Percentiles rank a stretch among this genome's conserved stretches.
Evolutionary conservation across 2,329 filamentous ascomycete species (phyloP).

Genomic region (Aureobasidium sp.): DNA sequence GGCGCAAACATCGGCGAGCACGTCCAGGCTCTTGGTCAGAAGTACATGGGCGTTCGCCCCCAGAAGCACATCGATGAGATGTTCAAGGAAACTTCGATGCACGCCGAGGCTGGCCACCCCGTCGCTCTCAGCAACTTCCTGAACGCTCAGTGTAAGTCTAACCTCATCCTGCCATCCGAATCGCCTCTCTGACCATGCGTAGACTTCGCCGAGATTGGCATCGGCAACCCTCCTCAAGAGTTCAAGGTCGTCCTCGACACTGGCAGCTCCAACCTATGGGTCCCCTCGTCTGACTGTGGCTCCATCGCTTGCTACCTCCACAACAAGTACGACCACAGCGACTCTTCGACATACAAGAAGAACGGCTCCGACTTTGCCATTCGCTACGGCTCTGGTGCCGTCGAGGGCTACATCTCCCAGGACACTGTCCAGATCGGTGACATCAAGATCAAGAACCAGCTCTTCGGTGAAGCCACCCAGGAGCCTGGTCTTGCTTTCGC

Average conservation of each 20-base stretch:
- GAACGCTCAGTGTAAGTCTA: slow-evolving; percentile 86
- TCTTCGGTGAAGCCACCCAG: slow-evolving; percentile 91
- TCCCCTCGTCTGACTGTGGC: slow-evolving; percentile 79
- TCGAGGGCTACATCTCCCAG: slow-evolving; percentile 88
- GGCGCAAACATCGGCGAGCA: slow-evolving; percentile 72
- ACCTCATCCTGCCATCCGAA: background rate
- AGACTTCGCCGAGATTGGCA: slow-evolving; percentile 96
- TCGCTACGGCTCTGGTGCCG: slow-evolving; percentile 85
- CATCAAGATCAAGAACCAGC: slow-evolving; percentile 75
- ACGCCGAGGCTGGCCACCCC: slow-evolving; percentile 60
- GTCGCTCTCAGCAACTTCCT: slow-evolving; percentile 95
- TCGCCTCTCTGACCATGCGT: slow-evolving; percentile 3
- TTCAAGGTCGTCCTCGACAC: slow-evolving; percentile 99
- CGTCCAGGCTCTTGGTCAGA: slow-evolving; percentile 76
- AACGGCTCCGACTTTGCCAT: slow-evolving; percentile 92
- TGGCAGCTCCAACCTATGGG: slow-evolving; percentile 98
- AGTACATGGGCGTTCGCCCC: slow-evolving; percentile 83
- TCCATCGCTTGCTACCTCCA: slow-evolving; percentile 98
- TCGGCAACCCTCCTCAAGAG: slow-evolving; percentile 82
- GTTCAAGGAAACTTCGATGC: slow-evolving; percentile 65
- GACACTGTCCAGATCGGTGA: slow-evolving; percentile 84
- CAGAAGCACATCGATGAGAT: slow-evolving; percentile 62
- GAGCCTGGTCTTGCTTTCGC: slow-evolving; percentile 97
- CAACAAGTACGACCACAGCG: slow-evolving; percentile 86
- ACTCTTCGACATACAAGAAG: slow-evolving; percentile 84